Conservation (phyloP, 805 yeast species). For the Spathaspora arborariae region DNA sequence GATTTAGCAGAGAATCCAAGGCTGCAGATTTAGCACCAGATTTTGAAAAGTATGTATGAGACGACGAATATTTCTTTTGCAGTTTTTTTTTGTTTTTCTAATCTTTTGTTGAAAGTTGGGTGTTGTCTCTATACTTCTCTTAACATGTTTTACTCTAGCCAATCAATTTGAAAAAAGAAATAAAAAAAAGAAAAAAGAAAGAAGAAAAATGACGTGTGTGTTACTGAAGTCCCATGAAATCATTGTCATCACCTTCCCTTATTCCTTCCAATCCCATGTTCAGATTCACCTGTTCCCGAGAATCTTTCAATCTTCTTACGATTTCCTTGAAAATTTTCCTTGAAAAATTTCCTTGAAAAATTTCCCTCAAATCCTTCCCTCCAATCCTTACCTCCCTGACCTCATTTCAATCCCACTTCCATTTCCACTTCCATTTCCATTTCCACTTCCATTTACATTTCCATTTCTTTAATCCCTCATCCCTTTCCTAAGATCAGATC, state of each 20-base stretch:
- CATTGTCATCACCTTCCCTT: neutral
- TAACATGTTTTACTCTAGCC: neutral
- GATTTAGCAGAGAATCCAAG: constrained; percentile 50
- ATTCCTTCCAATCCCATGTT: neutral
- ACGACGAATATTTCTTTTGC: neutral
- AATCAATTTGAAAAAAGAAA: neutral
- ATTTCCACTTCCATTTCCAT: constrained; percentile 2
- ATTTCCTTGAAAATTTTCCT: neutral
- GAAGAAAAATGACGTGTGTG: too few species aligned
- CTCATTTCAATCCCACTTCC: constrained; percentile 3
- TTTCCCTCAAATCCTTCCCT: constrained; percentile 5
- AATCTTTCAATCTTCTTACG: too few species aligned
- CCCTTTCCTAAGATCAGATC: neutral
- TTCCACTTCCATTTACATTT: constrained; percentile 2
- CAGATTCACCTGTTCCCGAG: neutral
- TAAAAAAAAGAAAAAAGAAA: too few species aligned
- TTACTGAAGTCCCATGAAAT: neutral
- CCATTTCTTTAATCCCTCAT: constrained; percentile 6
- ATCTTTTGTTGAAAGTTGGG: neutral
- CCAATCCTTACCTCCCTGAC: neutral
- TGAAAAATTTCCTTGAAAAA: neutral
- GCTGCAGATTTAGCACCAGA: constrained; percentile 58
- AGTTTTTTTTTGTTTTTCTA: neutral
- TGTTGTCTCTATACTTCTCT: neutral
- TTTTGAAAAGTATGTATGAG: constrained; percentile 53